Base-by-base conservation (phyloP, 2,329 filamentous ascomycete genomes). In the Hirsutella thompsonii region DNA sequence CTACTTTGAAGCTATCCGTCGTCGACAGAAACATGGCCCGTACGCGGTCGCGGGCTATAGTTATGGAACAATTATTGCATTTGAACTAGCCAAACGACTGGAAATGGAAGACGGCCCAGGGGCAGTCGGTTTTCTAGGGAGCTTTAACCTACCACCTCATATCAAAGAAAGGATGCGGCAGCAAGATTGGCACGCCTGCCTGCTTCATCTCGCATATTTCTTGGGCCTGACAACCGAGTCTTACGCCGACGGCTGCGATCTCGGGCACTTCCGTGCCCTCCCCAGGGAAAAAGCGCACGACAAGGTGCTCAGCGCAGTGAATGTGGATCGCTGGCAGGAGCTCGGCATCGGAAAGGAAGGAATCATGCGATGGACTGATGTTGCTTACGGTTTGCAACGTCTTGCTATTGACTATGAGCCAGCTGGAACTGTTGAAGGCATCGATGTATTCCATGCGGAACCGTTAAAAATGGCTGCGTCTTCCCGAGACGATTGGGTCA, bases 1-100 rank as follows among this genome's bases (percentile, higher is more conserved):
- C 2, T 38, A 38, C 36, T 8, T 29, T 9, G n/a, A 13, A 1
- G 23, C 36, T 4, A 20, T 38, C 30, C 58, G 59, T n/a, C 19
- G 41, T 3, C 44, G 43, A 1, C 71, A 76, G 43, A 68, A 69
- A 0, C 11, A 52, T 0, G 36, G 36, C 5, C 36, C 36, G 2
- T 76, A 76, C 45, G 66, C 66, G 0, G 49, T 76, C 1, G 65
- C 66, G 0, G 71, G 72, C 1, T 75, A 74, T 47, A 66, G 58
- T 4, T 73, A 67, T 47, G 70, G 72, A 2, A 47, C 58, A 0
- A 70, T 70, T 50, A 42, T 74, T 0, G 66, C 68, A 0, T 76
- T 73, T 43, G 70, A 74, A 48, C 50, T 69, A 0, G 55, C 61
- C 11, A 74, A 74, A 51, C 26, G 45, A 2, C 57, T 74, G 8